These are phyloP conservation scores for Phaeolepiota aurea DNA, from an alignment of 768 basidiomycete species.

Conservation along the genomic window DNA sequence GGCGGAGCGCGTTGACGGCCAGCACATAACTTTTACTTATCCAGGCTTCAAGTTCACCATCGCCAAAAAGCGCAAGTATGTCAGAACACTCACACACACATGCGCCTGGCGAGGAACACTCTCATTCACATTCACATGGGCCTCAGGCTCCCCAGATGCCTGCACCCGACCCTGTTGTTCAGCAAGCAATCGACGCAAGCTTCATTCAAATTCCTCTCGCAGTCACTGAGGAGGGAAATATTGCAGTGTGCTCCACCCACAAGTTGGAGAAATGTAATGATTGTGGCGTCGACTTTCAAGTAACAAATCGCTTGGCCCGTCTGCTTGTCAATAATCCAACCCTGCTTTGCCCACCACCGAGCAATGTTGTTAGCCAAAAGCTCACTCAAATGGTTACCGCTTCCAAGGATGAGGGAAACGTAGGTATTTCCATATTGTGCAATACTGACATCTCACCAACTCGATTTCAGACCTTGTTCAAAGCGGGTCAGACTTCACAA, in stretches of 20 bases:
- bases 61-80: conserved; percentile 27
- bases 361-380: conserved; percentile 67
- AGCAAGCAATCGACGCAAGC: conserved; percentile 70
- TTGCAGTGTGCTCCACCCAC: conserved; percentile 60
- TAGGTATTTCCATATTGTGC: conserved; percentile 30
- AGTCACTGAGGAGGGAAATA: conserved; percentile 43
- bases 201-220: conserved; percentile 50
- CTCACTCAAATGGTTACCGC: conserved; percentile 65
- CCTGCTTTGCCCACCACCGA: conserved; percentile 74
- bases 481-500: conserved; percentile 54
- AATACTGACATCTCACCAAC: conserved; percentile 7
- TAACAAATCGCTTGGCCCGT: conserved; percentile 70
- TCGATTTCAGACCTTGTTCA: conserved; percentile 71
- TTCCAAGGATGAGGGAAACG: conserved; percentile 94
- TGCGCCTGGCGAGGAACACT: conserved; percentile 45
- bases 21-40: too few species aligned
- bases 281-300: conserved; percentile 67
- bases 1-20: neutral
- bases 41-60: neutral
- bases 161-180: conserved; percentile 61
- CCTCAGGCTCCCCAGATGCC: conserved; percentile 38
- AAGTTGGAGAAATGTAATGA: conserved; percentile 64
- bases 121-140: conserved; percentile 34
- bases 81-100: conserved; percentile 55
- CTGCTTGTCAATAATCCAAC: conserved; percentile 62